Base-by-base conservation (phyloP, 495 filamentous ascomycete genomes). In the Mytilinidion resinicola region DNA sequence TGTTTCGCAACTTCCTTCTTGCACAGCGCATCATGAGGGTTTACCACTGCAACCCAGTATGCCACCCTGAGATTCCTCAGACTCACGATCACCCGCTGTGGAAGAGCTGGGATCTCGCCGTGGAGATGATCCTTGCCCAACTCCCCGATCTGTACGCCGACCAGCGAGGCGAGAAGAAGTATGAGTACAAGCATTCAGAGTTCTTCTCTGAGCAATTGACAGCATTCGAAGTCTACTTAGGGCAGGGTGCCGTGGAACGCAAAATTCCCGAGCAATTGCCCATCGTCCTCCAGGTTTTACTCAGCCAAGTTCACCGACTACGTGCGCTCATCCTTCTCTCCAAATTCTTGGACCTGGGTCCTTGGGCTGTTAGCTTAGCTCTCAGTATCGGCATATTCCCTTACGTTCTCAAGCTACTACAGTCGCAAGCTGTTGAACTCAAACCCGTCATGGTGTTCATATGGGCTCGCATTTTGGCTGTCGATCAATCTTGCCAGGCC, bases 361-460 rank as follows among this genome's bases (percentile, higher is more conserved):
- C 93, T 6, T 99, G 93, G 93, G 95, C 93, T 35, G 93, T 99
- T 20, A 91, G 96, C 69, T 80, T 97, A 46, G 93, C 93, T 7
- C 75, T 99, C 19, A 95, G 90, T 67, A 99, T 99, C 58, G 93
- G 93, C 33, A 99, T 99, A 49, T 99, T 99, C 72, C 93, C 93
- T 0, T 99, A 99, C 63, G 93, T 99, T 7, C 77, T 97, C 15
- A 97, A 97, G 69, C 78, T 99, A 37, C 77, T 99, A 21, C 95
- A 97, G 67, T 97, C 95, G 8, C 91, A 92, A 47, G 93, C 93
- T 0, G 80, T 89, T 47, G 93, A 99, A 69, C 75, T 99, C 50
- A 97, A 97, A 67, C 91, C 93, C 0, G 91, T 96, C 25, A 96
- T 99, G 92, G 91, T 99, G 17, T 99, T 97, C 73, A 99, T 99